phyloP scores from a whole-genome alignment of 2,329 filamentous ascomycete genomes.

The Nothophaeocryptopus gaeumannii region DNA sequence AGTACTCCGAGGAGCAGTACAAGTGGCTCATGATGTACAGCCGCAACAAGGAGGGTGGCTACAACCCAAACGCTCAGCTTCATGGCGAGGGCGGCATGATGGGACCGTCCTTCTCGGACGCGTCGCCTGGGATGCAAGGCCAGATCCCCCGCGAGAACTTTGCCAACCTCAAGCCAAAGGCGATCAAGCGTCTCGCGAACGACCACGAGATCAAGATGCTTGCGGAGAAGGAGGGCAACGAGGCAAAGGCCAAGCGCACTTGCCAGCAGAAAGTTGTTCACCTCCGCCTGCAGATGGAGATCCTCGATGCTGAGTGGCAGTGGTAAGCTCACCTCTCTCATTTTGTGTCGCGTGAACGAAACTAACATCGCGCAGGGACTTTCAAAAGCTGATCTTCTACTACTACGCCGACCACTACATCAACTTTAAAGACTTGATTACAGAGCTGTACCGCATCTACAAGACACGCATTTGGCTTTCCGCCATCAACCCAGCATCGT shows the following conservation, averaged over 20 bases:
- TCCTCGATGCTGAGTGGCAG: constrained; percentile 96
- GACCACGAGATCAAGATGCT: constrained; percentile 84
- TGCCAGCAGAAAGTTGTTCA: constrained; percentile 96
- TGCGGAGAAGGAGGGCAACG: constrained; percentile 93
- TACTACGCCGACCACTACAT: constrained; percentile 98
- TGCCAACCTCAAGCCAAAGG: constrained; percentile 81
- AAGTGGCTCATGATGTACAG: constrained; percentile 99
- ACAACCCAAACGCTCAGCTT: constrained; percentile 35
- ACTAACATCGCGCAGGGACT: constrained; percentile 64
- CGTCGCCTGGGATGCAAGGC: constrained; percentile 29
- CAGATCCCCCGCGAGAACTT: constrained; percentile 29
- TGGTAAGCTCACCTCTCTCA: constrained; percentile 64
- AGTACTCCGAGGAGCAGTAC: constrained; percentile 92
- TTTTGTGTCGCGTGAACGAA: constrained; percentile 3
- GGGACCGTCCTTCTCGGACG: constrained; percentile 17
- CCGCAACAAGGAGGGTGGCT: constrained; percentile 35
- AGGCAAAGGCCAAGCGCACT: constrained; percentile 94
- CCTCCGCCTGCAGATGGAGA: constrained; percentile 95
- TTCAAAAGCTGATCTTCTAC: constrained; percentile 98
- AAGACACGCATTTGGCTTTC: constrained; percentile 99
- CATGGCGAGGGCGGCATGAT: constrained; percentile 28
- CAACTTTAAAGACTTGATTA: constrained; percentile 97
- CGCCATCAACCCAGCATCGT: constrained; percentile 95
- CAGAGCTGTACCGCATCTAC: constrained; percentile 98
- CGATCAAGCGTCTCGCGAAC: constrained; percentile 93